Evolutionary conservation across 2,329 filamentous ascomycete species (phyloP), one percentile per base, ranked within the genome.

Genomic region (Pseudogymnoascus sp.): DNA sequence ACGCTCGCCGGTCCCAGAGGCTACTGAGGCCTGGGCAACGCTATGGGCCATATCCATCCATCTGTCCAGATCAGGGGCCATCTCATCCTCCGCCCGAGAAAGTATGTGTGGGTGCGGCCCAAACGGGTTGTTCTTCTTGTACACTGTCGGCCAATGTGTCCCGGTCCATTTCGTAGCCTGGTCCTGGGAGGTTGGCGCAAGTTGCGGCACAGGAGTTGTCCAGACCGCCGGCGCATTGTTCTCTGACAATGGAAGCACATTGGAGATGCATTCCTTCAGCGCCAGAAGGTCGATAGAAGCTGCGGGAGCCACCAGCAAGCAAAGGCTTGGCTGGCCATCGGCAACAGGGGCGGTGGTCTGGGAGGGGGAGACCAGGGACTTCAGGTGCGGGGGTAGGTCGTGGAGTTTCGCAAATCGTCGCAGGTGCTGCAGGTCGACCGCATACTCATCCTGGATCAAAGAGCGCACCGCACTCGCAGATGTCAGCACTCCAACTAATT

Each of bases 91-190:
- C 28, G 87, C 85, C 64, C 88, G 85, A 42, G 83, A 79, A 62
- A 93, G 84, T 71, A 89, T 83, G 70, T 86, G 85, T 65, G 90
- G 90, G 71, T 95, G 91, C 16, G 91, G 90, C 3, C 91, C 91
- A 64, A 92, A 89, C 2, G 90, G 90, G 71, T 94, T 94, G 67
- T 89, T 92, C 77, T 92, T 92, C 66, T 90, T 88, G 76, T 94
- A 95, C 58, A 92, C 84, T 1, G 87, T 89, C 11, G 91, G 91
- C 91, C 91, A 95, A 73, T 91, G 93, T 68, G 87, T 81, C 35
- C 83, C 79, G 25, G 85, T 88, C 90, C 90, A 94, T 72, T 84
- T 78, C 25, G 83, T 83, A 7, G 91, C 89, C 73, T 93, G 89
- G 39, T 87, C 80, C 67, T 87, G 83, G 3, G 89, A 92, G 4